Percentiles rank a stretch among this genome's conserved stretches.
These are phyloP conservation scores for Ustilago hordei DNA, from an alignment of 1,284 basidiomycete genomes.

Conservation along the genomic window DNA sequence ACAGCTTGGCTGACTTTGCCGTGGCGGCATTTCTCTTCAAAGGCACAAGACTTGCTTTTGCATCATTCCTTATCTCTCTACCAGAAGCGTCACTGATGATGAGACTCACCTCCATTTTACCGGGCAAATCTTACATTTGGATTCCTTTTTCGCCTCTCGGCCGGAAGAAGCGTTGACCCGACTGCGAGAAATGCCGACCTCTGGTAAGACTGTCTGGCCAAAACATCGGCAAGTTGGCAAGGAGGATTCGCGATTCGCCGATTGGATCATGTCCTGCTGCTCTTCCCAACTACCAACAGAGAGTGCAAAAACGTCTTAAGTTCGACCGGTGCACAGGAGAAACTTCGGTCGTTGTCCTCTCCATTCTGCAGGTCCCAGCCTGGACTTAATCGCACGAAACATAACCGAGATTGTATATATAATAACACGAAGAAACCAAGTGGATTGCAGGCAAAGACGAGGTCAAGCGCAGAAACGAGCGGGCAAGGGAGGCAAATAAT, in stretches of 20 bases:
- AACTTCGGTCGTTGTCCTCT: conserved; percentile 6
- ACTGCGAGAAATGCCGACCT: too few species aligned
- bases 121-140: conserved; percentile 21
- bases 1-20: background rate
- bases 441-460: too few species aligned
- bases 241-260: background rate
- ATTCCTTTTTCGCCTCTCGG: background rate
- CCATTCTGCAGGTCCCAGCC: conserved; percentile 3
- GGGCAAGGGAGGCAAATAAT: too few species aligned
- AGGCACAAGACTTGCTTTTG: background rate
- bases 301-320: conserved; percentile 6
- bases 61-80: background rate
- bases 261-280: background rate
- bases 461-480: too few species aligned
- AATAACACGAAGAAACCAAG: too few species aligned
- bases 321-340: conserved; percentile 43
- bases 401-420: too few species aligned
- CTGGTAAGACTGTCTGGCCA: too few species aligned
- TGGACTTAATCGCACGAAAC: too few species aligned
- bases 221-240: too few species aligned
- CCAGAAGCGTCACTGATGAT: background rate
- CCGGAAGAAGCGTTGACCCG: too few species aligned
- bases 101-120: conserved; percentile 32
- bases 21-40: background rate
- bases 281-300: background rate